Evolutionary conservation across 2,329 filamentous ascomycete species (phyloP).

Genomic region (Aulographum hederae): DNA sequence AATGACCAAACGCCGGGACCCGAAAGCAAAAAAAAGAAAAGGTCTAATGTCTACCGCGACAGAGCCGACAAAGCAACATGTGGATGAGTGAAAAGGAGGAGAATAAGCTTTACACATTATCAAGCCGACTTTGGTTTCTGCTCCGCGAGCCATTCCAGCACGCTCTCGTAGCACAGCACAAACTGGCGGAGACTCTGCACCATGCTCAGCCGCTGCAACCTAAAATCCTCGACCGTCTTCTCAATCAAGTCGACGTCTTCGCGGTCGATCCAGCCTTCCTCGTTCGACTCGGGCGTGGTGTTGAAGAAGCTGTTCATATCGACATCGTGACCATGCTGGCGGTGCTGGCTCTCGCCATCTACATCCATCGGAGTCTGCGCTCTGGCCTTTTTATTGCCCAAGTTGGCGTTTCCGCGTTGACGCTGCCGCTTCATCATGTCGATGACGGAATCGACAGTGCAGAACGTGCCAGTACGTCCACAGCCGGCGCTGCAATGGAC

Average conservation of each 20-base stretch:
- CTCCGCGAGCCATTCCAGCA: slow-evolving; percentile 65
- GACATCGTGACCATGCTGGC: slow-evolving; percentile 1
- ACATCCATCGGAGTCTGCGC: slow-evolving; percentile 25
- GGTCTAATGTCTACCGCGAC: too few species aligned
- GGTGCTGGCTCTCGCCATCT: slow-evolving; percentile 8
- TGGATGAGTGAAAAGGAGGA: too few species aligned
- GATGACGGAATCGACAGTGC: slow-evolving; percentile 86
- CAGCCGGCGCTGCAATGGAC: slow-evolving; percentile 96
- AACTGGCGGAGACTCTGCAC: slow-evolving; percentile 88
- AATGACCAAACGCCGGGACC: too few species aligned
- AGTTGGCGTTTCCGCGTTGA: slow-evolving; percentile 15
- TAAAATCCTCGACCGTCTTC: slow-evolving; percentile 78
- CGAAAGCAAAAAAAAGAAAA: too few species aligned
- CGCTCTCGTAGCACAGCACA: slow-evolving; percentile 89
- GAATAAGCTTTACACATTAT: too few species aligned
- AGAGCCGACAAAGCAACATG: too few species aligned
- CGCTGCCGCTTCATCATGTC: slow-evolving; percentile 90
- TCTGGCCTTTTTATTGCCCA: slow-evolving; percentile 1
- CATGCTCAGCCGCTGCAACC: slow-evolving; percentile 81
- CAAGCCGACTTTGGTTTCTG: slow-evolving; percentile 10
- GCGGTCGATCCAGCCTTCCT: slow-evolving; percentile 49
- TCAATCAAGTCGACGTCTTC: slow-evolving; percentile 64
- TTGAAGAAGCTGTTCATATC: neutral
- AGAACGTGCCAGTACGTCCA: slow-evolving; percentile 89
- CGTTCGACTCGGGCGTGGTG: slow-evolving; percentile 13